Percentiles rank a stretch among this genome's conserved stretches.
These are phyloP conservation scores for Pleoardoris graminearum DNA, from an alignment of 2,329 filamentous ascomycete species.

Conservation along the genomic window DNA sequence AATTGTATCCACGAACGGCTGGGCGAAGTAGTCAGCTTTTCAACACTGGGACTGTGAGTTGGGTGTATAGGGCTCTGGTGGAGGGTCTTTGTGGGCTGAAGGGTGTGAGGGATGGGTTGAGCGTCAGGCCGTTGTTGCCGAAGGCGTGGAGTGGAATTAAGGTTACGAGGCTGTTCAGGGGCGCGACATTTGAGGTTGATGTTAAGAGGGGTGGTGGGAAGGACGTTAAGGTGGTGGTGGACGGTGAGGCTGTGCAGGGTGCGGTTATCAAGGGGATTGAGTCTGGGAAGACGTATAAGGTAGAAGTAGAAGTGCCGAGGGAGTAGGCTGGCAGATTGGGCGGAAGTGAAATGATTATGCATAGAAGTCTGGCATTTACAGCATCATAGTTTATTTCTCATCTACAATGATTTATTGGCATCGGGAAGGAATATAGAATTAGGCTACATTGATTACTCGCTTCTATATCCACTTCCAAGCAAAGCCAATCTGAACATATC, in stretches of 20 bases:
- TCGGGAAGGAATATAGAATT: no score
- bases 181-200: slow-evolving; percentile 54
- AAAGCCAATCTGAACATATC: not conserved
- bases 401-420: no score
- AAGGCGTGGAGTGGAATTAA: slow-evolving; percentile 54
- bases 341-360: not conserved
- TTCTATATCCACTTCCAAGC: not conserved
- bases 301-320: slow-evolving; percentile 46
- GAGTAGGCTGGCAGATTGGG: not conserved
- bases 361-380: no score
- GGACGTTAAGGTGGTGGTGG: slow-evolving; percentile 48
- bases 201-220: slow-evolving; percentile 50
- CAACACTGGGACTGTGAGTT: slow-evolving; percentile 62
- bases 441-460: not conserved
- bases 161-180: slow-evolving; percentile 55
- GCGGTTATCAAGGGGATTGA: slow-evolving; percentile 50
- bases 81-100: slow-evolving; percentile 60
- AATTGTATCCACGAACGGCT: slow-evolving; percentile 53
- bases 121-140: slow-evolving; percentile 57
- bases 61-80: slow-evolving; percentile 60
- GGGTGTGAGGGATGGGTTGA: slow-evolving; percentile 54
- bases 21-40: slow-evolving; percentile 62
- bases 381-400: no score
- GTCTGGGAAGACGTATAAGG: slow-evolving; percentile 50
- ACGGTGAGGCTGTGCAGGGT: slow-evolving; percentile 46